Evolutionary conservation across 1,284 basidiomycete species (phyloP), one percentile per base, ranked within the genome.

Genomic region (Cutaneotrichosporon spelunceum): DNA sequence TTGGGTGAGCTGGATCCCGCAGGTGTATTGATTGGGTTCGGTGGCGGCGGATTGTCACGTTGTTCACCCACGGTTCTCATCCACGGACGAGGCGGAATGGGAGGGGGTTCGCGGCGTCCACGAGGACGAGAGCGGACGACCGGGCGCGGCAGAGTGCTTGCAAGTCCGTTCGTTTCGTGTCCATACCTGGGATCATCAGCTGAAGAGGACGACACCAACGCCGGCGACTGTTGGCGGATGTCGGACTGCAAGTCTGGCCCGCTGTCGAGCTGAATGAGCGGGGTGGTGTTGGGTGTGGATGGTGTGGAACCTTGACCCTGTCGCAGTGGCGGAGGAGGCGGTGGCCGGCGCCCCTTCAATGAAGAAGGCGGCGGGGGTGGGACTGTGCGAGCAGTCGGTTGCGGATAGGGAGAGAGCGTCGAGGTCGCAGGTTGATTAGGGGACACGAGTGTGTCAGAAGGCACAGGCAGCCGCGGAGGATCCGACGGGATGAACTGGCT

Each of bases 1-100:
- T 39, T 39, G 6, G 16, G 39, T 42, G 39, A 7, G 39, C 19
- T n/a, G 39, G 39, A 14, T 14, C 14, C 13, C 13, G 5, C 16
- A 2, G 19, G 16, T n/a, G 39, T n/a, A 19, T 39, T 6, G 16
- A 5, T 14, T 10, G 5, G 36, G 16, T 13, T 19, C 13, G 9
- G 36, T 39, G 36, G 36, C 11, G 13, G 13, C 16, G 36, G 36
- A 14, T 39, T 39, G 36, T 7, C 19, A 19, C 19, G 39, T 19
- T 42, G 39, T 7, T 19, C 19, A 7, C n/a, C 14, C 9, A 62
- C 52, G 9, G 56, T 27, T 33, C 53, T 54, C 0, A 59, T 53
- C 68, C 67, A 68, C n/a, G 70, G 64, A 30, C 73, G 60, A 2
- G 68, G 66, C 2, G 75, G 73, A 21, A 68, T 50, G 5, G 73